phyloP scores from a whole-genome alignment of 2,329 filamentous ascomycete genomes.

The Colletotrichum destructivum region DNA sequence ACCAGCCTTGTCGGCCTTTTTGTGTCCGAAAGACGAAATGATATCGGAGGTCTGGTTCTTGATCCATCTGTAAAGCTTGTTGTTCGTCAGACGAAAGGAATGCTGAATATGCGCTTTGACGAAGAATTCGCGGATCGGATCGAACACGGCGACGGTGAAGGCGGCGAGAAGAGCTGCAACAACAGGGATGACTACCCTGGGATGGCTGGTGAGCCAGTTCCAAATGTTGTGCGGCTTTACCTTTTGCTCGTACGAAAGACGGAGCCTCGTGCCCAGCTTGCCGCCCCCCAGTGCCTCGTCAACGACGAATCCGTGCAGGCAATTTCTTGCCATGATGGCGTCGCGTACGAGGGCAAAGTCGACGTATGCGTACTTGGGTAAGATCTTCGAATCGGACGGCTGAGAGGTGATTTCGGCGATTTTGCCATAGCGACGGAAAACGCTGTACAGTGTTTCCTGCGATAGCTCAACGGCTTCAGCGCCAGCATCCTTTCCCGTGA shows the following conservation, averaged over 20 bases:
- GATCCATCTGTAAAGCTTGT: conserved; percentile 84
- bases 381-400: conserved; percentile 86
- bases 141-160: conserved; percentile 90
- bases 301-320: conserved; percentile 87
- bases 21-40: conserved; percentile 72
- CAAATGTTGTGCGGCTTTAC: conserved; percentile 84
- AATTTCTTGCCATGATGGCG: conserved; percentile 91
- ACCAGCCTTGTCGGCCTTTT: conserved; percentile 75
- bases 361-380: conserved; percentile 84
- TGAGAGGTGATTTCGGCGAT: conserved; percentile 88
- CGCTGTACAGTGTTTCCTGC: conserved; percentile 87
- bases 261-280: conserved; percentile 81
- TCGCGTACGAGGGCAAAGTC: conserved; percentile 82
- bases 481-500: conserved; percentile 81
- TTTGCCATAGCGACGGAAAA: conserved; percentile 93
- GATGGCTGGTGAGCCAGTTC: conserved; percentile 90
- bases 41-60: conserved; percentile 79
- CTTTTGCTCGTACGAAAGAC: conserved; percentile 86
- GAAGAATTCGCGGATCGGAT: conserved; percentile 94
- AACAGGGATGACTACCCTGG: conserved; percentile 87
- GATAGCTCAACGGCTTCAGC: conserved; percentile 82
- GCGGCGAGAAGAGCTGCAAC: conserved; percentile 86
- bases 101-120: conserved; percentile 90
- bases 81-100: conserved; percentile 81
- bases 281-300: conserved; percentile 80